Percentiles rank a stretch among this genome's conserved stretches.
These are phyloP conservation scores for Penicillium verrucosum DNA, from an alignment of 2,329 filamentous ascomycete species.

Conservation along the genomic window DNA sequence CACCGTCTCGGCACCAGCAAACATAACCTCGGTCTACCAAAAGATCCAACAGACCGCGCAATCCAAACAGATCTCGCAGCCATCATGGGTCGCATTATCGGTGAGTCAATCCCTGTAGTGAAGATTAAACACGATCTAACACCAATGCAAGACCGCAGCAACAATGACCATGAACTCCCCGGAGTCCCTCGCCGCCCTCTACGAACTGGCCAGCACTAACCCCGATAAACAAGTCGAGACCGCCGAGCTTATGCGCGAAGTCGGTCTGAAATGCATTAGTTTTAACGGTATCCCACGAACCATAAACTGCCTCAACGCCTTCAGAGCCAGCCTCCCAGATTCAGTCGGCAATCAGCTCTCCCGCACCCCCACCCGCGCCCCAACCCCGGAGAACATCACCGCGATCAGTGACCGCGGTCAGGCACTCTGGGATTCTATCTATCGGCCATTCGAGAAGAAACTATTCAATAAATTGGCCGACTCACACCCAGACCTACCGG, in stretches of 20 bases:
- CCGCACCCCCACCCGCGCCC: conserved; percentile 55
- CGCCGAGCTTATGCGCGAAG: conserved; percentile 45
- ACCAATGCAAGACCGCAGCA: conserved; percentile 62
- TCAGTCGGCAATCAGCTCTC: conserved; percentile 55
- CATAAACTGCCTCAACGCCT: conserved; percentile 76
- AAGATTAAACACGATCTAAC: background rate
- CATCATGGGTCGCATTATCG: conserved; percentile 66
- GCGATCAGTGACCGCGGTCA: conserved; percentile 58
- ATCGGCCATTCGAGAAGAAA: conserved; percentile 70
- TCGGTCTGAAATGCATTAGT: conserved; percentile 48
- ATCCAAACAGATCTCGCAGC: conserved; percentile 58
- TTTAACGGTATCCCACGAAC: conserved; percentile 66
- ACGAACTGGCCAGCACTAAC: conserved; percentile 16
- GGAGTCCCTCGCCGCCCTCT: conserved; percentile 50
- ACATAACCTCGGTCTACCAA: conserved; percentile 63
- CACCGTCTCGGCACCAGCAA: conserved; percentile 60
- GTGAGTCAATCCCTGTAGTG: conserved; percentile 37
- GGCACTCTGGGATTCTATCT: conserved; percentile 71
- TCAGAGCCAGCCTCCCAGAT: conserved; percentile 60
- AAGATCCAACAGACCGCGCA: conserved; percentile 62
- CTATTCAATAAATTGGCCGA: conserved; percentile 66
- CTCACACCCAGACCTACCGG: conserved; percentile 78
- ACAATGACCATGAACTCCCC: conserved; percentile 86
- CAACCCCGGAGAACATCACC: conserved; percentile 54
- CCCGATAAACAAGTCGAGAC: conserved; percentile 28